Evolutionary conservation across 352 stramenopile genomes (phyloP).

Genomic region (Thalassiosira hispida): DNA sequence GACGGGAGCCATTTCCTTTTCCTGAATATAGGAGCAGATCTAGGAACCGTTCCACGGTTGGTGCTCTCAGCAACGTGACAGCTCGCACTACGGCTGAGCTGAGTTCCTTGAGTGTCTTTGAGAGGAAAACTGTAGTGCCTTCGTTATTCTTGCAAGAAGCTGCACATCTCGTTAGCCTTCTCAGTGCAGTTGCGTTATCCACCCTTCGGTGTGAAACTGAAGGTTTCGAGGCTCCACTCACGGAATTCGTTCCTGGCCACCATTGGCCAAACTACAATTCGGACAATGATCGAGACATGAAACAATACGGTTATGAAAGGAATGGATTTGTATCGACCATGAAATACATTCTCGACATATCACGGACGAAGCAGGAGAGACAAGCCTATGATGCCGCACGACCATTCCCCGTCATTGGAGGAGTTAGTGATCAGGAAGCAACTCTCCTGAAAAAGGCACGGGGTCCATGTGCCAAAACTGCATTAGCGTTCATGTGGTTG

Average conservation of each 20-base stretch:
- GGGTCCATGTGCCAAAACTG: constrained; percentile 51
- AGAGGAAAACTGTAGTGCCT: constrained; percentile 17
- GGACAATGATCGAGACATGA: constrained; percentile 42
- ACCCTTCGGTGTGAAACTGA: constrained; percentile 62
- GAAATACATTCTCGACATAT: constrained; percentile 60
- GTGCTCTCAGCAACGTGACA: no score
- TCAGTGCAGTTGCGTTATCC: constrained; percentile 61
- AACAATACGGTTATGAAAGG: constrained; percentile 14
- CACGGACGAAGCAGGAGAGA: constrained; percentile 42
- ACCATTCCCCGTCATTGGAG: constrained; percentile 75
- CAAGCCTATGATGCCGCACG: constrained; percentile 70
- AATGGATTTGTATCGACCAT: constrained; percentile 5
- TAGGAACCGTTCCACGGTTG: neutral
- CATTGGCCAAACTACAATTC: constrained; percentile 51
- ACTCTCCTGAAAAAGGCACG: constrained; percentile 58
- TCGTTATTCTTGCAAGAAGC: constrained; percentile 69
- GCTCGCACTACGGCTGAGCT: no score
- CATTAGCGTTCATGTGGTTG: neutral
- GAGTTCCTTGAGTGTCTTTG: neutral
- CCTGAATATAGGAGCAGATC: constrained; percentile 12
- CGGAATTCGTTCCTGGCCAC: constrained; percentile 41
- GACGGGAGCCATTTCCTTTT: constrained; percentile 4
- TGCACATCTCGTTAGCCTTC: constrained; percentile 58
- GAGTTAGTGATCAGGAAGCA: constrained; percentile 67
- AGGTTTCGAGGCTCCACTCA: constrained; percentile 53